phyloP scores from a whole-genome alignment of 2,329 filamentous ascomycete species.

The Trichoderma endophyticum region DNA sequence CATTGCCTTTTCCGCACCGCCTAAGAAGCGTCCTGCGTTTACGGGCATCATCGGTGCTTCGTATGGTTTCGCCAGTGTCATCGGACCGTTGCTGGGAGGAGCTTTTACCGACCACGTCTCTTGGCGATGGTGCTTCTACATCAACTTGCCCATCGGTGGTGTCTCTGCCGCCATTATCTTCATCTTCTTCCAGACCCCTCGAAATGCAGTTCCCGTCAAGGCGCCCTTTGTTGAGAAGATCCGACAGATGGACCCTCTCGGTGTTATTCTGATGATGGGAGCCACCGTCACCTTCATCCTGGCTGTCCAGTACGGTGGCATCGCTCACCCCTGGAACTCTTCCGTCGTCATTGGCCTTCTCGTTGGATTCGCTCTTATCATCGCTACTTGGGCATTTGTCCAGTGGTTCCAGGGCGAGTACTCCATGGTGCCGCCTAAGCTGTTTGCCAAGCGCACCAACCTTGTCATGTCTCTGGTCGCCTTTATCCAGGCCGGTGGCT shows the following conservation, averaged over 20 bases:
- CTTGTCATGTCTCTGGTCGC: constrained; percentile 36
- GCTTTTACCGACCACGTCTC: constrained; percentile 37
- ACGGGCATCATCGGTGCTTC: constrained; percentile 39
- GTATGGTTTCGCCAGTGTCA: constrained; percentile 36
- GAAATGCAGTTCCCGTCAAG: constrained; percentile 35
- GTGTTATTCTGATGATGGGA: constrained; percentile 44
- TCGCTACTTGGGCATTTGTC: constrained; percentile 34
- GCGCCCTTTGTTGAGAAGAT: constrained; percentile 43
- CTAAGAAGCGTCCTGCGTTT: constrained; percentile 35
- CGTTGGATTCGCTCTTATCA: constrained; percentile 37
- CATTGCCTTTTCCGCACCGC: constrained; percentile 43
- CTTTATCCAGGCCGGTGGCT: constrained; percentile 43
- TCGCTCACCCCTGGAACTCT: constrained; percentile 41
- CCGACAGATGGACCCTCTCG: constrained; percentile 47
- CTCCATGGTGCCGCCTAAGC: constrained; percentile 40
- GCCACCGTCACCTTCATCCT: constrained; percentile 43
- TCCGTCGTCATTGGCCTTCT: constrained; percentile 42
- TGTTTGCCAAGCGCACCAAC: constrained; percentile 40
- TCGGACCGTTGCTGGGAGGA: constrained; percentile 38
- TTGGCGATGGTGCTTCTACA: constrained; percentile 43
- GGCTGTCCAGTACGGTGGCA: constrained; percentile 48
- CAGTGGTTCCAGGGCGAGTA: constrained; percentile 45
- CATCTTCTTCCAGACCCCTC: constrained; percentile 43
- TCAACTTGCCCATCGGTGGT: constrained; percentile 38
- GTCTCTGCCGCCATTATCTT: constrained; percentile 36